phyloP scores from a whole-genome alignment of 2,329 filamentous ascomycete genomes.

The Trichoderma lentiforme region DNA sequence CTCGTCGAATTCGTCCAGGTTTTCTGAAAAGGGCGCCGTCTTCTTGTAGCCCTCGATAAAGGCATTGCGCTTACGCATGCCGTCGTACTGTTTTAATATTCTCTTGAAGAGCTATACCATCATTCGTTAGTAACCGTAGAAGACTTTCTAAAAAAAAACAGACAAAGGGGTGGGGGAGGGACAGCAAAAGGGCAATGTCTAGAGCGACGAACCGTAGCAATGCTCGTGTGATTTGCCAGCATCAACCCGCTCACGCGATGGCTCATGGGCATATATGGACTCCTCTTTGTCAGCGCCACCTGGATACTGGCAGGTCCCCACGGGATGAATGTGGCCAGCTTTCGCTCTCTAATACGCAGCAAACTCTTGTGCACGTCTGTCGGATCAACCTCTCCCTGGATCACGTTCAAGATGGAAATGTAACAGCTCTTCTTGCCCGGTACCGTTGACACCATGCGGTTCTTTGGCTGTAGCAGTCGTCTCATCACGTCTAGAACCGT shows the following conservation, averaged over 20 bases:
- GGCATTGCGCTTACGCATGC: conserved; percentile 91
- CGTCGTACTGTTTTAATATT: conserved; percentile 88
- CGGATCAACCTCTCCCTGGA: conserved; percentile 96
- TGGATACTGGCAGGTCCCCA: conserved; percentile 98
- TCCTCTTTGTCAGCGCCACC: conserved; percentile 93
- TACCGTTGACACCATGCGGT: conserved; percentile 96
- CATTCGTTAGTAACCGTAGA: neutral
- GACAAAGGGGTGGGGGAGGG: neutral
- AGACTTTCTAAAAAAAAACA: neutral
- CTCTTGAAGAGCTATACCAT: conserved; percentile 76
- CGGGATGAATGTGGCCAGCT: conserved; percentile 93
- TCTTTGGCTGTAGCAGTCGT: conserved; percentile 91
- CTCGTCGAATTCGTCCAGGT: conserved; percentile 91
- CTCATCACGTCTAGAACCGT: conserved; percentile 98
- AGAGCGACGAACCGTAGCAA: conserved; percentile 67
- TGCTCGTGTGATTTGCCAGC: conserved; percentile 97
- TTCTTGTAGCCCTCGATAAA: conserved; percentile 97
- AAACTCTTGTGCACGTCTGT: conserved; percentile 98
- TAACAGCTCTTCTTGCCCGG: conserved; percentile 98
- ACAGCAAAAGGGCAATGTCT: neutral
- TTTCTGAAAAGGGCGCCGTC: conserved; percentile 88
- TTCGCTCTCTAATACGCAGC: conserved; percentile 88
- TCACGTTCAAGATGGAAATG: conserved; percentile 98
- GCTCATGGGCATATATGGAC: conserved; percentile 90
- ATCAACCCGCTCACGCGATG: conserved; percentile 95